phyloP scores from a whole-genome alignment of 2,329 filamentous ascomycete genomes.

The Pseudogymnoascus sp. region DNA sequence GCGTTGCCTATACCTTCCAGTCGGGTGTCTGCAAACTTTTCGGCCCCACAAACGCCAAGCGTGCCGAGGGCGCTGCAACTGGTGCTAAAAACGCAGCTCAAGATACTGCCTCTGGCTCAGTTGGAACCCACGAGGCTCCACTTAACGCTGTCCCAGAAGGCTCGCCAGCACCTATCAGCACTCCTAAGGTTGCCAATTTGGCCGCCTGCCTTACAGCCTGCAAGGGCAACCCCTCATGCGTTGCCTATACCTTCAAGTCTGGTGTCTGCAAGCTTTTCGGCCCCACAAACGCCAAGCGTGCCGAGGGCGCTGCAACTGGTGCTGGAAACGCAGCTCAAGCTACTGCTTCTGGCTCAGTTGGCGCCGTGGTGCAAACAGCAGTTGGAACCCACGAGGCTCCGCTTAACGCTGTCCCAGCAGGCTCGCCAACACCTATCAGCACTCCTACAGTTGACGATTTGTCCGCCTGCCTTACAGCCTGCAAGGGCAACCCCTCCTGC shows the following conservation, averaged over 20 bases:
- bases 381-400: no score
- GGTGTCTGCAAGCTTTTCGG: slow-evolving; percentile 11
- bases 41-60: neutral
- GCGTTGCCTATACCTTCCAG: slow-evolving; percentile 10
- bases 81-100: neutral
- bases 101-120: neutral
- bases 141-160: neutral
- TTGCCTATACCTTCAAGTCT: slow-evolving; percentile 11
- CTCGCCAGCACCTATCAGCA: slow-evolving; percentile 6
- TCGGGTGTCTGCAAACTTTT: slow-evolving; percentile 12
- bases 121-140: neutral
- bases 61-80: no score
- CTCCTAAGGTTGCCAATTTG: slow-evolving; percentile 6
- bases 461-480: slow-evolving; percentile 11
- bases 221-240: slow-evolving; percentile 11
- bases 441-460: slow-evolving; percentile 3
- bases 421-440: slow-evolving; percentile 2
- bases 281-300: no score
- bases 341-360: neutral
- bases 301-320: neutral
- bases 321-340: neutral
- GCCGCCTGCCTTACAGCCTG: slow-evolving; percentile 12
- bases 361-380: no score
- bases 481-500: slow-evolving; percentile 12
- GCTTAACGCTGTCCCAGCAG: neutral